phyloP scores from a whole-genome alignment of 208 protist genomes.

The Porcisia deanei region DNA sequence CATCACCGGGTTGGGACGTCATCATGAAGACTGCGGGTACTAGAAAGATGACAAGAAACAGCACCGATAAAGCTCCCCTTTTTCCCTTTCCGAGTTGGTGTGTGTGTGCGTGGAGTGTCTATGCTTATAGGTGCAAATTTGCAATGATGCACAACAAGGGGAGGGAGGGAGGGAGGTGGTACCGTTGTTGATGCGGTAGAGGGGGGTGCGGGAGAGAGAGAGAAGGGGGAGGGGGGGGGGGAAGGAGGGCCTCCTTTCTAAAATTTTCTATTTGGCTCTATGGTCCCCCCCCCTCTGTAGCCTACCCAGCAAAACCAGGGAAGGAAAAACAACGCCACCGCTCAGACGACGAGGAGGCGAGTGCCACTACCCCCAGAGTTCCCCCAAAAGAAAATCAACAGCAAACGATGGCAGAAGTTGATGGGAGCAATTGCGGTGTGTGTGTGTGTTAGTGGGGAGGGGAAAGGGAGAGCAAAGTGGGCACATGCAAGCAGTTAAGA shows the following conservation, averaged over 20 bases:
- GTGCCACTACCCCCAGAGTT: not conserved
- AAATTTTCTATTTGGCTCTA: conserved; percentile 1
- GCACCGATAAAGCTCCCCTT: not conserved
- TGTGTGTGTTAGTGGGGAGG: too few relatives aligned
- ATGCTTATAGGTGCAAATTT: not conserved
- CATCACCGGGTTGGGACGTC: conserved; percentile 35
- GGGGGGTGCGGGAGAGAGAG: too few relatives aligned
- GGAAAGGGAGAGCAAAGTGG: not conserved
- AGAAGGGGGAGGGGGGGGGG: not conserved
- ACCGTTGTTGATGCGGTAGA: not conserved
- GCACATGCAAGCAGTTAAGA: not conserved
- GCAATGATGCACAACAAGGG: not conserved
- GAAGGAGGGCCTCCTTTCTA: not conserved
- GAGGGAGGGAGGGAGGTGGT: not conserved
- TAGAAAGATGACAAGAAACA: not conserved
- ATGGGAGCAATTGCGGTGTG: not conserved
- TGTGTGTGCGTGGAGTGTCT: not conserved
- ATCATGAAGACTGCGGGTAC: conserved; percentile 9
- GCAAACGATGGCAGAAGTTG: not conserved
- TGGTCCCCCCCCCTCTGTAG: not conserved
- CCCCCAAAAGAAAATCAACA: not conserved
- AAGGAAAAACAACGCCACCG: not conserved
- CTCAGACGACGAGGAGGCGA: not conserved
- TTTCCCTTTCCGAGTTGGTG: not conserved
- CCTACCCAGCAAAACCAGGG: not conserved